Conservation (phyloP, 2,329 filamentous ascomycete species). For the Neonectria sp. region DNA sequence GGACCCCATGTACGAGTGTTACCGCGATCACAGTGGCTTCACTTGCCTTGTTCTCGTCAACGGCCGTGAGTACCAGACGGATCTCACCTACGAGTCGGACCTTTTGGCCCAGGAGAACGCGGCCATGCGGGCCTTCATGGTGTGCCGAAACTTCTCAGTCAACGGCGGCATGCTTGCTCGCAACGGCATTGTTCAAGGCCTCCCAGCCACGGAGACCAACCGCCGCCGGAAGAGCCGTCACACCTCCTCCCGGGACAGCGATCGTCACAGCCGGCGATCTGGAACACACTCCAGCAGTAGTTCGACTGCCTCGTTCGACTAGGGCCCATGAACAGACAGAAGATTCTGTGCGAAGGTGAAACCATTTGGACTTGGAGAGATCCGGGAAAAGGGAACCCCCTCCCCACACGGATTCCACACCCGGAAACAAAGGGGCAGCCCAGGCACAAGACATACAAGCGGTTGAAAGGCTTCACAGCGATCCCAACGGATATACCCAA, state of each 20-base stretch:
- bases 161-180: conserved; percentile 91
- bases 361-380: conserved; percentile 33
- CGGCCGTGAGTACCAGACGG: conserved; percentile 95
- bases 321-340: conserved; percentile 32
- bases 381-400: conserved; percentile 31
- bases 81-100: conserved; percentile 86
- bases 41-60: conserved; percentile 95
- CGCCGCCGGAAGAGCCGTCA: conserved; percentile 69
- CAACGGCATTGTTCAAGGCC: conserved; percentile 77
- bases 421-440: conserved; percentile 31
- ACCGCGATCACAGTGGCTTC: conserved; percentile 81
- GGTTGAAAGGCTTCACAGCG: conserved; percentile 59
- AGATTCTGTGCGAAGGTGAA: conserved; percentile 24
- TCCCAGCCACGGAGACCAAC: conserved; percentile 68
- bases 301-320: conserved; percentile 73
- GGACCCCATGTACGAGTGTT: conserved; percentile 90
- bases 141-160: conserved; percentile 96
- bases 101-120: conserved; percentile 91
- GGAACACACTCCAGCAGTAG: conserved; percentile 75
- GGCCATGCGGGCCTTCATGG: conserved; percentile 96
- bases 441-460: conserved; percentile 50
- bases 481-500: conserved; percentile 51
- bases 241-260: conserved; percentile 63
- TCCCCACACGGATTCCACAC: conserved; percentile 23
- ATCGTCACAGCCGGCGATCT: conserved; percentile 64